phyloP scores from a whole-genome alignment of 2,329 filamentous ascomycete species.

The Onygena corvina region DNA sequence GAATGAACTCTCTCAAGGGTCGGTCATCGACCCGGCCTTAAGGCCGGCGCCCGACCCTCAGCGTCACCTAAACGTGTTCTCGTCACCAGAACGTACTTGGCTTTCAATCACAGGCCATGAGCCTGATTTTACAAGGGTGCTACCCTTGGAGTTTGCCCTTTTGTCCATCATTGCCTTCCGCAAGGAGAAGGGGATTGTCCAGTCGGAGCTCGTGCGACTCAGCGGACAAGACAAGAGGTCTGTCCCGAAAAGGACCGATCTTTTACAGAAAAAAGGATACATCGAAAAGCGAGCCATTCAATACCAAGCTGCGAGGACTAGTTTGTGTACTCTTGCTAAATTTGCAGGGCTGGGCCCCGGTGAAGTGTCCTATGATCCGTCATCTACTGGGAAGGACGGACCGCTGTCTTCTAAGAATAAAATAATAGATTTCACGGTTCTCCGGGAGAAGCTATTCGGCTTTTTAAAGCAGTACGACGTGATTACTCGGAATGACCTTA shows the following conservation, averaged over 20 bases:
- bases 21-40: not conserved
- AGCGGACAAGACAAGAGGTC: constrained; percentile 55
- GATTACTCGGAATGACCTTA: constrained; percentile 43
- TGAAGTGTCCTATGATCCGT: constrained; percentile 11
- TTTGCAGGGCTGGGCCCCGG: constrained; percentile 25
- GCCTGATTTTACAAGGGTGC: constrained; percentile 43
- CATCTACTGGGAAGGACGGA: constrained; percentile 13
- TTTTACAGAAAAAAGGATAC: constrained; percentile 46
- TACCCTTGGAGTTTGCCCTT: constrained; percentile 44
- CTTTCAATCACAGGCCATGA: constrained; percentile 48
- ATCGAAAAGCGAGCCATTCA: constrained; percentile 46
- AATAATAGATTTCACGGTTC: constrained; percentile 39
- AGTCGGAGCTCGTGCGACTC: constrained; percentile 43
- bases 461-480: constrained; percentile 40
- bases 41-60: not conserved
- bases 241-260: constrained; percentile 49
- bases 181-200: constrained; percentile 44
- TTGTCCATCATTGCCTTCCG: constrained; percentile 48
- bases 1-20: constrained; percentile 8
- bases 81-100: constrained; percentile 48
- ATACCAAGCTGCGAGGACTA: constrained; percentile 41
- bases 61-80: constrained; percentile 34
- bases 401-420: constrained; percentile 17
- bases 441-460: constrained; percentile 39
- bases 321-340: constrained; percentile 43